These are phyloP conservation scores for Clarireedia homoeocarpa DNA, from an alignment of 2,329 filamentous ascomycete species.

Conservation along the genomic window DNA sequence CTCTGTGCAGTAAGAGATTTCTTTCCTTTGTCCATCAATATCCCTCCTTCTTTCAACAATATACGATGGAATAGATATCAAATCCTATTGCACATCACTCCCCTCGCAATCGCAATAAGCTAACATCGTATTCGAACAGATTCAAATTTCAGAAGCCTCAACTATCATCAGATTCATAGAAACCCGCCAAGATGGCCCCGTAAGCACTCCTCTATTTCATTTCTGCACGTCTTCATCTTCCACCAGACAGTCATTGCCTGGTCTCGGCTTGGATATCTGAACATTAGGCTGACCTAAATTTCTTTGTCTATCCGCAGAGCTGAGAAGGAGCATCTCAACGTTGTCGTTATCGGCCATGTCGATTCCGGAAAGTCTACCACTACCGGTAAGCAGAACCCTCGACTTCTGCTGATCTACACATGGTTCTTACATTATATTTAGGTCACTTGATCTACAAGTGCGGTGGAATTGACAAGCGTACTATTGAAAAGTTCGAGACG, in stretches of 20 bases:
- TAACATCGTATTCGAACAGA: slow-evolving; percentile 21
- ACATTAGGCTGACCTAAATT: no score
- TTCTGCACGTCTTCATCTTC: no score
- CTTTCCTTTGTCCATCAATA: not conserved
- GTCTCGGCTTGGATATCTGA: no score
- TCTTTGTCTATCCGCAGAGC: slow-evolving; percentile 10
- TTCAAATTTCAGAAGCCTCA: slow-evolving; percentile 18
- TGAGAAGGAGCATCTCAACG: slow-evolving; percentile 84
- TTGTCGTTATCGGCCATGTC: slow-evolving; percentile 99
- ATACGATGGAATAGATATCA: not conserved
- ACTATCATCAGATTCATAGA: slow-evolving; percentile 22
- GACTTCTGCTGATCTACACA: not conserved
- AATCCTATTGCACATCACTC: slow-evolving; percentile 3
- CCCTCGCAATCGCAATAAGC: not conserved
- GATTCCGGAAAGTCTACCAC: slow-evolving; percentile 99
- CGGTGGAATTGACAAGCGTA: slow-evolving; percentile 99
- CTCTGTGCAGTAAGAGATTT: slow-evolving; percentile 24
- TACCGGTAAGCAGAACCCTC: slow-evolving; percentile 57
- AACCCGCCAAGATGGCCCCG: slow-evolving; percentile 28
- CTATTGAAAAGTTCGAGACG: slow-evolving; percentile 99
- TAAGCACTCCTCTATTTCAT: no score
- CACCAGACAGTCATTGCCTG: no score
- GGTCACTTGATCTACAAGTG: slow-evolving; percentile 99
- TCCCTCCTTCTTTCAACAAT: not conserved
- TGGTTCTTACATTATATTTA: slow-evolving; percentile 20